Percentiles rank a stretch among this genome's conserved stretches.
phyloP scores from a whole-genome alignment of 2,329 filamentous ascomycete genomes.

The Setomelanomma holmii region DNA sequence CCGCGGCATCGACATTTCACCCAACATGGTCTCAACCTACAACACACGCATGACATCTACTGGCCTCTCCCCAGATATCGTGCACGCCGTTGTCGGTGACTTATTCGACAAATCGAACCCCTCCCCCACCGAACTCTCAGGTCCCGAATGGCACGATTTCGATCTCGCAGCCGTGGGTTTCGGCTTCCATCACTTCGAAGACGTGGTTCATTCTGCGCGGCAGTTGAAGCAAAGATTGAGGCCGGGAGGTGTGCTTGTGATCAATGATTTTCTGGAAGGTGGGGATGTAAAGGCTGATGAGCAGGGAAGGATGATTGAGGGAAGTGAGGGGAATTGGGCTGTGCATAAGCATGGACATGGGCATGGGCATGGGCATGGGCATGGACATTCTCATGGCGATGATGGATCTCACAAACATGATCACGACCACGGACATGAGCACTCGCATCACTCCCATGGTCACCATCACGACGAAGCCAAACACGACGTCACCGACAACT shows the following conservation, averaged over 20 bases:
- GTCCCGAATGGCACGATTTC: constrained; percentile 47
- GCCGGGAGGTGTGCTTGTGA: constrained; percentile 70
- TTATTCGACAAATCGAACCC: constrained; percentile 41
- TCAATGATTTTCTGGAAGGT: constrained; percentile 72
- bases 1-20: constrained; percentile 73
- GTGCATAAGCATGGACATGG: constrained; percentile 27
- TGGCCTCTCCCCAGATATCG: constrained; percentile 19
- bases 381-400: constrained; percentile 29
- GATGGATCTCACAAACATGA: constrained; percentile 11
- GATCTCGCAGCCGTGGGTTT: constrained; percentile 53
- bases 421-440: constrained; percentile 12
- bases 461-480: constrained; percentile 3
- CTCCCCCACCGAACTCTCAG: constrained; percentile 25
- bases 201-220: constrained; percentile 66
- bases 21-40: constrained; percentile 73
- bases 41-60: constrained; percentile 61
- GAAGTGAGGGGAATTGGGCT: constrained; percentile 33
- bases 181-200: constrained; percentile 60
- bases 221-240: constrained; percentile 68
- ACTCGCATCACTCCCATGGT: constrained; percentile 17
- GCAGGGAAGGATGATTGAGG: constrained; percentile 28
- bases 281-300: constrained; percentile 42
- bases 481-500: background rate
- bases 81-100: constrained; percentile 44
- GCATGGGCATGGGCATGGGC: constrained; percentile 26